A percentile compares a stretch with the other conserved stretches of the same genome.
Evolutionary conservation across 805 yeast genomes (phyloP).

Genomic region (Candida odintsovae): DNA sequence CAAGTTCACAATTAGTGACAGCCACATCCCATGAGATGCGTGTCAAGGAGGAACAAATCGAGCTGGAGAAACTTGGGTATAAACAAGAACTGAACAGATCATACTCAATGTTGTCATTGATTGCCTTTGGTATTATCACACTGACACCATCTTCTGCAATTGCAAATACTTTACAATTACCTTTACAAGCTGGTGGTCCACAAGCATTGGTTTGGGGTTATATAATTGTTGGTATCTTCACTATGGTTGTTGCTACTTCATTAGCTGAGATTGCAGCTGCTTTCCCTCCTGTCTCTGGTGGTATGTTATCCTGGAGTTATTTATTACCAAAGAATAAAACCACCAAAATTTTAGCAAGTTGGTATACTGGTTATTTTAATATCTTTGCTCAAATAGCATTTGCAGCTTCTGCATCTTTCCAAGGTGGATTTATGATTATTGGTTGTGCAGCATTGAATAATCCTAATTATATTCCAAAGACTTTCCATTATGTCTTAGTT

Average conservation of each 20-base stretch:
- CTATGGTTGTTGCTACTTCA: constrained; percentile 20
- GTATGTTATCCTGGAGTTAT: constrained; percentile 31
- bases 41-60: constrained; percentile 2
- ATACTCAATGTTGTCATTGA: constrained; percentile 19
- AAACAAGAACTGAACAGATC: constrained; percentile 23
- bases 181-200: constrained; percentile 21
- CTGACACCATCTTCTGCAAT: constrained; percentile 24
- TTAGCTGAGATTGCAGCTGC: constrained; percentile 30
- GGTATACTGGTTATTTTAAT: constrained; percentile 26
- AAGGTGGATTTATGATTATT: constrained; percentile 20
- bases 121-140: constrained; percentile 22
- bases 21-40: not conserved
- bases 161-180: constrained; percentile 21
- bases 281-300: constrained; percentile 29
- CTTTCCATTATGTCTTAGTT: constrained; percentile 18
- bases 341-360: constrained; percentile 24
- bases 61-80: constrained; percentile 20
- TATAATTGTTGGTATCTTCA: constrained; percentile 21
- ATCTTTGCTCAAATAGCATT: constrained; percentile 24
- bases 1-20: not conserved
- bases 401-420: constrained; percentile 23
- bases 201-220: constrained; percentile 25
- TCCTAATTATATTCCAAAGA: constrained; percentile 11
- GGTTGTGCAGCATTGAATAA: constrained; percentile 18
- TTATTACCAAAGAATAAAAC: constrained; percentile 22